A percentile compares a stretch with the other conserved stretches of the same genome.
Evolutionary conservation across 225 moss, liverwort and hornwort genomes (phyloP).

Genomic region (Pleurozium schreberi): DNA sequence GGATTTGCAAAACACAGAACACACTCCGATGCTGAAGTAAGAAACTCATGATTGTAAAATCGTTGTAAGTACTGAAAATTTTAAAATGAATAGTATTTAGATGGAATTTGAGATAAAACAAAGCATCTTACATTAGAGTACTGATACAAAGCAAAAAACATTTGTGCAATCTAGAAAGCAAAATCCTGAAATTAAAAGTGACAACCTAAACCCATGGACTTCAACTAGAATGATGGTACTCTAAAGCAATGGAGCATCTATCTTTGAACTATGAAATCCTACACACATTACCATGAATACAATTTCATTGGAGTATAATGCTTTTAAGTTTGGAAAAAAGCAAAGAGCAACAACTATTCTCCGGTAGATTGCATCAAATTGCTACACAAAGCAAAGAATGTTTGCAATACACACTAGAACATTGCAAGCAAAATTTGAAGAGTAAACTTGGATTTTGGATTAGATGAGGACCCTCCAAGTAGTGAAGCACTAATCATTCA

Average conservation of each 20-base stretch:
- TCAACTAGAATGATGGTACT: not conserved
- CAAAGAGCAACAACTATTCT: not conserved
- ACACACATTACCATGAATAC: not conserved
- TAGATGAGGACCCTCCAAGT: not conserved
- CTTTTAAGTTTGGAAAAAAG: not conserved
- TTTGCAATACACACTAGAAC: not conserved
- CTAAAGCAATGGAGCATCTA: not conserved
- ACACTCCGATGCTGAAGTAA: not conserved
- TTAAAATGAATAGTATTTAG: not conserved
- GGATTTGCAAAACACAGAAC: not conserved
- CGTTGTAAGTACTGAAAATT: not conserved
- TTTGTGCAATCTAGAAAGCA: not conserved
- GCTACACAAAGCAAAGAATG: rapidly evolving
- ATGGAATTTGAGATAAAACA: not conserved
- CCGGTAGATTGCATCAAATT: not conserved
- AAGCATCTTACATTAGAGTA: not conserved
- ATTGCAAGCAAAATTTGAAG: not conserved
- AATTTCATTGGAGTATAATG: not conserved
- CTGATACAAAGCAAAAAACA: not conserved
- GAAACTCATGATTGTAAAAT: not conserved
- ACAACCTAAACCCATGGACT: rapidly evolving
- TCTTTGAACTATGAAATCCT: not conserved
- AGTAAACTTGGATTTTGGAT: not conserved
- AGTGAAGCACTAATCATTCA: not conserved
- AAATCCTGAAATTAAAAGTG: not conserved